phyloP scores from a whole-genome alignment of 768 basidiomycete species.

The Holtermannia corniformis region DNA sequence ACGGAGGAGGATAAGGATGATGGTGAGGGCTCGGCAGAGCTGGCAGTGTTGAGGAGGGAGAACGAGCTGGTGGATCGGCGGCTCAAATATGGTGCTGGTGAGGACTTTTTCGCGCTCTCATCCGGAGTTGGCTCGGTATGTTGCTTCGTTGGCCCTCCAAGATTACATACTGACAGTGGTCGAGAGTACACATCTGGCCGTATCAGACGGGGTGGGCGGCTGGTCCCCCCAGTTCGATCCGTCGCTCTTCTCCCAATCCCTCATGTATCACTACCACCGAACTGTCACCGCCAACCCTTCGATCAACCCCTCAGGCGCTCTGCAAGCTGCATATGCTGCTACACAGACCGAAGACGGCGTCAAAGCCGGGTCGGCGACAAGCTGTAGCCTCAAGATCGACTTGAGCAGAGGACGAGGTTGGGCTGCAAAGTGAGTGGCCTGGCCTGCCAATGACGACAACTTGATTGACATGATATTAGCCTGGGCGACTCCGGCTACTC shows the following conservation, averaged over 20 bases:
- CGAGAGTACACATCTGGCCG: conserved; percentile 49
- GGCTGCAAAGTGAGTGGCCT: conserved; percentile 45
- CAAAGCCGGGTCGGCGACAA: conserved; percentile 24
- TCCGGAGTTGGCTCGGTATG: no score
- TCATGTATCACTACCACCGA: conserved; percentile 61
- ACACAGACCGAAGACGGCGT: conserved; percentile 31
- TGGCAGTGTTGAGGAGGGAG: conserved; percentile 16
- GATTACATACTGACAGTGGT: neutral
- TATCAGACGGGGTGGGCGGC: conserved; percentile 89
- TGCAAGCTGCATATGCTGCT: conserved; percentile 32
- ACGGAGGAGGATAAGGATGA: conserved; percentile 13
- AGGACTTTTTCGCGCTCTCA: conserved; percentile 37
- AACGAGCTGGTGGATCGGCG: conserved; percentile 12
- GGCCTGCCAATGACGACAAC: neutral
- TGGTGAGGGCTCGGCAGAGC: neutral
- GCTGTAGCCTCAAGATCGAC: conserved; percentile 13
- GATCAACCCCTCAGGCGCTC: conserved; percentile 14
- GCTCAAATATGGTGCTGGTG: conserved; percentile 37
- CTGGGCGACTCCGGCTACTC: conserved; percentile 40
- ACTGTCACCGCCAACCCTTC: conserved; percentile 10
- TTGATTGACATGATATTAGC: conserved; percentile 10
- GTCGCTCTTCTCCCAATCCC: conserved; percentile 76
- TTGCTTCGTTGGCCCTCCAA: no score
- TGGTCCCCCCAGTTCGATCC: conserved; percentile 82
- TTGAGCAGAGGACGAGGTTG: conserved; percentile 16